A percentile compares a stretch with the other conserved stretches of the same genome.
Evolutionary conservation across 2,329 filamentous ascomycete species (phyloP).

Genomic region (Exophiala bonariae): DNA sequence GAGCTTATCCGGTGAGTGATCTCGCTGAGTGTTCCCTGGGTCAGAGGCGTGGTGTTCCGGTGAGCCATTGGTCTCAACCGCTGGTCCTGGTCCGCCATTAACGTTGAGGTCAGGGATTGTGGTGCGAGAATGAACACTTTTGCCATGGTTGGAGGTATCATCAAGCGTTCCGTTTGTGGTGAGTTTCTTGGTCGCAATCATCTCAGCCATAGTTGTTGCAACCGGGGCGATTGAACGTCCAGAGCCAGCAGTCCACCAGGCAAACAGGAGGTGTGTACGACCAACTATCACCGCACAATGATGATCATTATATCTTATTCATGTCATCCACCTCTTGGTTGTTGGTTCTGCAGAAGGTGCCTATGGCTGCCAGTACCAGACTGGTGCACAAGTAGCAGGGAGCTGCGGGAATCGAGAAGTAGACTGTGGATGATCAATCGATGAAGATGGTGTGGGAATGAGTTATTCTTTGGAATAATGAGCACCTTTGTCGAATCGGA

Average conservation of each 20-base stretch:
- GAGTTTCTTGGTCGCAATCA: slow-evolving; percentile 4
- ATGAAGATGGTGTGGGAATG: no score
- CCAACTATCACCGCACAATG: slow-evolving; percentile 1
- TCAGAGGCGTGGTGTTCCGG: background rate
- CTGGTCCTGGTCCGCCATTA: slow-evolving; percentile 20
- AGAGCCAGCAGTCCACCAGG: slow-evolving; percentile 3
- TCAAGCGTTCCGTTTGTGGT: no score
- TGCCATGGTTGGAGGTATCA: background rate
- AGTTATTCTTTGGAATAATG: no score
- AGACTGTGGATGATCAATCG: no score
- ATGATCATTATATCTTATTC: no score
- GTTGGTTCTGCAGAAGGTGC: no score
- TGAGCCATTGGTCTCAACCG: slow-evolving; percentile 9
- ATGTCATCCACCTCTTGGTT: no score
- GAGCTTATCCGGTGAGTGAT: slow-evolving; percentile 15
- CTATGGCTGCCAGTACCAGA: no score
- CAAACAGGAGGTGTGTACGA: slow-evolving; percentile 1
- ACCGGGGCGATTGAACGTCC: background rate
- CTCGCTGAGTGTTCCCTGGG: slow-evolving; percentile 4
- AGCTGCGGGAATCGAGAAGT: no score
- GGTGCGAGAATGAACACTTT: slow-evolving; percentile 1
- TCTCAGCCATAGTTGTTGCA: slow-evolving; percentile 13
- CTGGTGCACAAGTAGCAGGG: no score
- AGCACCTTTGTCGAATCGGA: no score
- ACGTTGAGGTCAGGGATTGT: slow-evolving; percentile 7